Evolutionary conservation across 805 yeast genomes (phyloP), one percentile per base, ranked within the genome.

Genomic region (Blastobotrys americana): DNA sequence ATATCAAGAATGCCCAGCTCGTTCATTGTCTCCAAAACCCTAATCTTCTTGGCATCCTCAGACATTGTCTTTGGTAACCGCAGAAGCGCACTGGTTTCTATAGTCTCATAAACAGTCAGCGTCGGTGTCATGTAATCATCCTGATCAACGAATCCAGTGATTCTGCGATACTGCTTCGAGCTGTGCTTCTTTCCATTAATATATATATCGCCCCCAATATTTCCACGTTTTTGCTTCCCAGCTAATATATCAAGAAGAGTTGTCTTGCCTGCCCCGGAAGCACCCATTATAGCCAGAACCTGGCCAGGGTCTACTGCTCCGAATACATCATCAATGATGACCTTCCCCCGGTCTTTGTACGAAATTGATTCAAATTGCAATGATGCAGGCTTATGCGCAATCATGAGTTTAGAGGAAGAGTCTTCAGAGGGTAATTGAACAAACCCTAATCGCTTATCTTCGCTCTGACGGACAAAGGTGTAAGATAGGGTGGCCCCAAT

Each of bases 201-300:
- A 53, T 71, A 76, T 9, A 90, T 76, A 1, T 67, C 59, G n/a
- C 96, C 97, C 1, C 68, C 54, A 6, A 78, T 72, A 0, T 52
- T 50, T 2, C 98, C 98, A 27, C 80, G 73, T 58, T 90, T 93
- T 58, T 80, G 76, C 59, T 90, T 93, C 39, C 82, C 84, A 0
- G 97, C 97, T 45, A 93, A 68, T 47, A 93, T 88, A 59, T 93
- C 98, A 42, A 93, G 68, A 36, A 93, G 66, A 0, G 98, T 90
- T 0, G 98, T 90, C 60, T 93, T 93, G 42, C 98, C 98, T 10
- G 98, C 97, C 41, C 98, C 98, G 0, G 97, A 89, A 1, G 97
- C 97, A 37, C 98, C 98, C 95, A 93, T 86, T 35, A 93, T 87
- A 0, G 98, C 97, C 60, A 88, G 63, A 49, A 95, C 83, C 60